A percentile compares a stretch with the other conserved stretches of the same genome.
Conservation (phyloP, 805 yeast species). For the Hanseniaspora thailandica region DNA sequence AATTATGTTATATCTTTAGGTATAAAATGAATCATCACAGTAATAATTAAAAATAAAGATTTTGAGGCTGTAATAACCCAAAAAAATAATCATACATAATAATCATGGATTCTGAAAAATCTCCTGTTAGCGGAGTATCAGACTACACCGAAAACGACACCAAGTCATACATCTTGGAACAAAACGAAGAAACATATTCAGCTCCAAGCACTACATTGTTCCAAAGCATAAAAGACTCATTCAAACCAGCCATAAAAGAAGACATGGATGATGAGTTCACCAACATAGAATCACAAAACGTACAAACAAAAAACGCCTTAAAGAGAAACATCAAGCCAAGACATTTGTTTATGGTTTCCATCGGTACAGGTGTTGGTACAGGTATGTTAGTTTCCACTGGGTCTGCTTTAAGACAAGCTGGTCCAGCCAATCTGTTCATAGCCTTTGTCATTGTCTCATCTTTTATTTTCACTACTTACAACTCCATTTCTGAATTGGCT, state of each 20-base stretch:
- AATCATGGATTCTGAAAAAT: neutral
- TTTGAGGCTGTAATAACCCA: no score
- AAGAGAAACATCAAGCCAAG: constrained; percentile 13
- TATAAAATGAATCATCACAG: no score
- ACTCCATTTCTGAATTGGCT: constrained; percentile 58
- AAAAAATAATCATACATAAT: neutral
- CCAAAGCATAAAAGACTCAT: constrained; percentile 10
- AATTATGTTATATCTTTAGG: no score
- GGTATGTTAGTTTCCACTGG: constrained; percentile 66
- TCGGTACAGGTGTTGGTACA: constrained; percentile 61
- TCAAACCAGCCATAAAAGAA: neutral
- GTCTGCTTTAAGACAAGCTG: constrained; percentile 43
- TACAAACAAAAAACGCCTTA: neutral
- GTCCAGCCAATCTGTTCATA: constrained; percentile 51
- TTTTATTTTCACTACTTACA: constrained; percentile 48
- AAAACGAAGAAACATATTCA: neutral
- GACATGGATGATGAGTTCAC: neutral
- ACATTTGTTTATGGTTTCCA: constrained; percentile 9
- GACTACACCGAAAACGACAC: neutral
- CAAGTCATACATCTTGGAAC: neutral
- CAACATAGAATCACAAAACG: neutral
- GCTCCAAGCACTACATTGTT: neutral
- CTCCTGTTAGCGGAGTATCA: neutral
- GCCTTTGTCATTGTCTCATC: constrained; percentile 51
- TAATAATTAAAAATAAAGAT: no score